phyloP scores from a whole-genome alignment of 371 early-diverging fungal species.

The Rhizopus microsporus region DNA sequence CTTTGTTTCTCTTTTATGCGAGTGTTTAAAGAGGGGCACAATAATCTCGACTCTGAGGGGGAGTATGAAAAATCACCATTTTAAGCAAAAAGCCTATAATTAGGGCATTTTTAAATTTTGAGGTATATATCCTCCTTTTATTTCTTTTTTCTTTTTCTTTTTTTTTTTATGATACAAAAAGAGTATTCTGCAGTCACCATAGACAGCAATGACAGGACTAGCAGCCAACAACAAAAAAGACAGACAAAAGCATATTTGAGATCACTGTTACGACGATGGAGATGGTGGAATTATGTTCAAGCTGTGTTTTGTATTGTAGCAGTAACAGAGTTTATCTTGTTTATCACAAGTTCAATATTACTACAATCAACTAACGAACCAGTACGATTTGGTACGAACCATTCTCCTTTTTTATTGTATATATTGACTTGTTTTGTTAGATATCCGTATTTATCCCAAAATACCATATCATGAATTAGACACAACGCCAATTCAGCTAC shows the following conservation, averaged over 20 bases:
- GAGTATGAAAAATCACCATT: neutral
- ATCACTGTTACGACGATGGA: slow-evolving; percentile 7
- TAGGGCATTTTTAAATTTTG: neutral
- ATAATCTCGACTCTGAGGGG: too few relatives aligned
- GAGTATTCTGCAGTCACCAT: slow-evolving; percentile 2
- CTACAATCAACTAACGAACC: slow-evolving; percentile 11
- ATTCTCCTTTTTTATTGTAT: neutral
- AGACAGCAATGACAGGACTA: neutral
- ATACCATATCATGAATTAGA: slow-evolving; percentile 53
- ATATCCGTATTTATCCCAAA: slow-evolving; percentile 35
- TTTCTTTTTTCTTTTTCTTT: slow-evolving; percentile 1
- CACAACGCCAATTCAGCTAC: slow-evolving; percentile 29
- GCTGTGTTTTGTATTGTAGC: neutral
- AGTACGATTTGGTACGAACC: slow-evolving; percentile 15
- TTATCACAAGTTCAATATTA: slow-evolving; percentile 3
- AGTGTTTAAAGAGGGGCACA: too few relatives aligned
- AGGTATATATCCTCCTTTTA: neutral
- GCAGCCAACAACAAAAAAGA: neutral
- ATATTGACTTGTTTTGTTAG: slow-evolving; percentile 19
- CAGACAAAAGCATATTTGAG: neutral
- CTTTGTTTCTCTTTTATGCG: too few relatives aligned
- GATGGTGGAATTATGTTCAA: slow-evolving; percentile 23
- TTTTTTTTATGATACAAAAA: slow-evolving; percentile 1
- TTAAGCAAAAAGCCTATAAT: neutral
- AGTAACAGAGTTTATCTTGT: slow-evolving; percentile 11